Base-by-base conservation (phyloP, 1,284 basidiomycete genomes). In the Ustilago nuda region DNA sequence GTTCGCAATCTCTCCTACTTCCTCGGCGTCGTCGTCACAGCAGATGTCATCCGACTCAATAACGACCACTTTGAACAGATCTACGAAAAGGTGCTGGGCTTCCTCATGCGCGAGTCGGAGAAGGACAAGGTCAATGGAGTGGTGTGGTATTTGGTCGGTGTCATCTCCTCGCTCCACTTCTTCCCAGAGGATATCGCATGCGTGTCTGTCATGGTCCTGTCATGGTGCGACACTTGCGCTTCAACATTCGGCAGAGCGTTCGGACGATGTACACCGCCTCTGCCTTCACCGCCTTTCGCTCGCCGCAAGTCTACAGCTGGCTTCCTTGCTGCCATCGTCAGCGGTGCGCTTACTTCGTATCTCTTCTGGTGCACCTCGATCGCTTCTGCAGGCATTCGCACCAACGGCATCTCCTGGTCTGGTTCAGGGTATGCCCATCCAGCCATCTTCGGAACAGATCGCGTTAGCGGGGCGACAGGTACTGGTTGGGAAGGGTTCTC, bases 181-280 rank as follows among this genome's bases (percentile, higher is more conserved):
- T 78, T 83, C 76, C 81, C 76, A n/a, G 84, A 80, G 30, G 84
- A 85, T 72, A 82, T 85, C 56, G 82, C 83, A 13, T 79, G 78
- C 52, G 81, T 84, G 8, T 79, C 81, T 8, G 73, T 85, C 58
- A 83, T 85, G 78, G 80, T 82, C 72, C 91, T 99, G 51, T 95
- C 95, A 33, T 98, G 96, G 94, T 95, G 94, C 4, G 96, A 99
- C 87, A 98, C 96, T 0, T 91, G 93, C 15, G 96, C 96, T 0
- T 97, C 95, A 4, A 94, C 94, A 7, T 89, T 98, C 72, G 96
- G 96, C 46, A 91, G 96, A 30, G 88, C 94, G 46, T 94, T 91
- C 86, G 94, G 94, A 23, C 87, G 88, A 13, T 88, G 89, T 75
- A 96, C 95, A 0, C 91, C 91, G 1, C 91, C 89, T 9, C 91